Conservation (phyloP, 106 monocot species). For the Apostasia ramifera region DNA sequence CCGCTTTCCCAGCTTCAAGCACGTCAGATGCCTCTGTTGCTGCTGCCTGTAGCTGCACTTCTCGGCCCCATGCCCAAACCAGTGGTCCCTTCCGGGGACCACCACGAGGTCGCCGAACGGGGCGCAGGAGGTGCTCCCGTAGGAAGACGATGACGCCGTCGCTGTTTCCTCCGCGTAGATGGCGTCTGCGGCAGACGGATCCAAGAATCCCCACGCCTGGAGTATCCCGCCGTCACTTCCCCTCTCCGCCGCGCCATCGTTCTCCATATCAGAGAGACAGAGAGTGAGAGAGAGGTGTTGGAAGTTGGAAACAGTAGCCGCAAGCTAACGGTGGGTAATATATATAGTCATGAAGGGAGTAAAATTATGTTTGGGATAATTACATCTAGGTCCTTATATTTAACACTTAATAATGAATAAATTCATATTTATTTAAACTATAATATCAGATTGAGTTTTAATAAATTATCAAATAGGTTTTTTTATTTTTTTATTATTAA, state of each 20-base stretch:
- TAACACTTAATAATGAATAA: no score
- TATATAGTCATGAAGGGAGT: no score
- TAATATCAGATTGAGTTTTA: no score
- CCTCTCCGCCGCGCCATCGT: background rate
- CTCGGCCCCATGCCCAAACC: no score
- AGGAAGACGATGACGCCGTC: background rate
- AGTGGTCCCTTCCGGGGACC: slow-evolving; percentile 4
- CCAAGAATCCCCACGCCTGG: background rate
- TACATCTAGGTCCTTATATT: no score
- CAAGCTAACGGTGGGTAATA: no score
- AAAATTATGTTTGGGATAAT: no score
- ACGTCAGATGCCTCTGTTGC: slow-evolving; percentile 25
- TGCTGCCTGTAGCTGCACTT: background rate
- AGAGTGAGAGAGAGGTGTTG: background rate
- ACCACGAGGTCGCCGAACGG: background rate
- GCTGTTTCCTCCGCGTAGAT: background rate
- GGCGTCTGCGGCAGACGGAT: background rate
- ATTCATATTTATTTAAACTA: no score
- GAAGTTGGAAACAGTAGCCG: background rate
- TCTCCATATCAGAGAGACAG: background rate
- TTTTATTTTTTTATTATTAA: no score
- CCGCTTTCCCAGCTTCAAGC: slow-evolving; percentile 75
- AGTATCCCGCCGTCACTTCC: background rate
- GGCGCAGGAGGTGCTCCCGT: slow-evolving; percentile 8
- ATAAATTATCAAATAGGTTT: no score